A percentile compares a stretch with the other conserved stretches of the same genome.
Conservation (phyloP, 371 early-diverging fungal species). For the Apophysomyces sp. region DNA sequence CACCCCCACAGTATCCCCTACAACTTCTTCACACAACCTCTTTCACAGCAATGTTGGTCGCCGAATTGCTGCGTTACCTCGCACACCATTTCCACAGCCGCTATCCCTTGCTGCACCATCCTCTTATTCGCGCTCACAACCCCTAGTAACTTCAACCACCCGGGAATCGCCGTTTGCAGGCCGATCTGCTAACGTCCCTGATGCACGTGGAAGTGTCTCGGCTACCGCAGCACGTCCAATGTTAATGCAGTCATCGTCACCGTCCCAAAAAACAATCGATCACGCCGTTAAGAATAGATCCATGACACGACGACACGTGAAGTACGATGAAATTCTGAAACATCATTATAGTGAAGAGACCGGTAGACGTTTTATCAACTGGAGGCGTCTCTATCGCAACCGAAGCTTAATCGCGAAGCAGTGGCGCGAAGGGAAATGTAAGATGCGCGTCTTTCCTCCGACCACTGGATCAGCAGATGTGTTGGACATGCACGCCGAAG, state of each 20-base stretch:
- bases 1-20: background rate
- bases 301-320: slow-evolving; percentile 17
- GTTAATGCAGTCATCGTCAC: slow-evolving; percentile 7
- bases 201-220: slow-evolving; percentile 12
- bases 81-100: slow-evolving; percentile 8
- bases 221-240: slow-evolving; percentile 8
- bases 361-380: slow-evolving; percentile 58
- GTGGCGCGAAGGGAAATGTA: slow-evolving; percentile 68
- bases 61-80: slow-evolving; percentile 4
- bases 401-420: slow-evolving; percentile 56
- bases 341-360: slow-evolving; percentile 35
- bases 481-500: slow-evolving; percentile 77
- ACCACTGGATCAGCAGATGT: background rate
- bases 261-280: slow-evolving; percentile 8
- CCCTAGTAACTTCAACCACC: slow-evolving; percentile 4
- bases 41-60: background rate
- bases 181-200: background rate
- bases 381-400: slow-evolving; percentile 66
- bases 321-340: slow-evolving; percentile 31
- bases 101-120: slow-evolving; percentile 15
- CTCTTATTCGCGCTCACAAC: slow-evolving; percentile 23
- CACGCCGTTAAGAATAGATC: slow-evolving; percentile 28
- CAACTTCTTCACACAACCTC: background rate
- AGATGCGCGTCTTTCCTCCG: slow-evolving; percentile 53
- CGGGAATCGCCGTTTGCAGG: background rate